Evolutionary conservation across 1,284 basidiomycete species (phyloP), one percentile per base, ranked within the genome.

Genomic region (Puccinia horiana): DNA sequence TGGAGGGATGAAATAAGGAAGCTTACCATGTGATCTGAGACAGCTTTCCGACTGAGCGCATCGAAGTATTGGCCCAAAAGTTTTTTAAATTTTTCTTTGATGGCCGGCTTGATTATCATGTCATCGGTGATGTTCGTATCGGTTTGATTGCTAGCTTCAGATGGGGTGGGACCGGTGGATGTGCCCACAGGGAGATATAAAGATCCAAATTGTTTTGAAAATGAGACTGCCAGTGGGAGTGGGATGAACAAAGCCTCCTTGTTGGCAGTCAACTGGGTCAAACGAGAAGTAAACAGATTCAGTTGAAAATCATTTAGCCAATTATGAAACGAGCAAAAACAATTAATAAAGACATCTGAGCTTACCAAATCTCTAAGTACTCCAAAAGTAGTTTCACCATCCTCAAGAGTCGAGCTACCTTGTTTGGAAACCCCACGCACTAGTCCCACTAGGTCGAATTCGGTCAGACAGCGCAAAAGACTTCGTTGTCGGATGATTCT

Each of bases 11-110:
- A 54, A 32, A 20, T 54, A 20, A 72, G 47, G 20, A 29, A 54
- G 47, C 72, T 35, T 58, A 81, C 79, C 40, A 81, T 6, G 86
- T 98, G 94, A 83, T 97, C 95, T 84, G 93, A 92, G 81, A 94
- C 90, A 20, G 98, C 90, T 85, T 96, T 95, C 88, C 95, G 96
- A 85, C 92, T 91, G 0, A 98, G 93, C 54, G 90, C 93, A 20
- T 95, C 93, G 85, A 96, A 98, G 87, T 98, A 99, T 0, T 92
- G 92, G 87, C 94, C 93, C 85, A 96, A 95, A 90, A 98, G 93
- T 84, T 93, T 92, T 87, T 92, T 93, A 88, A 98, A 96, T 76
- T 94, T 91, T 85, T 93, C 93, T 74, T 94, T 91, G 82, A 93
- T 91, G 56, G 95, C 94, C 83, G 91, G 90, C 84, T 94, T 92